Evolutionary conservation across 805 yeast species (phyloP).

Genomic region (Ogataea henricii): DNA sequence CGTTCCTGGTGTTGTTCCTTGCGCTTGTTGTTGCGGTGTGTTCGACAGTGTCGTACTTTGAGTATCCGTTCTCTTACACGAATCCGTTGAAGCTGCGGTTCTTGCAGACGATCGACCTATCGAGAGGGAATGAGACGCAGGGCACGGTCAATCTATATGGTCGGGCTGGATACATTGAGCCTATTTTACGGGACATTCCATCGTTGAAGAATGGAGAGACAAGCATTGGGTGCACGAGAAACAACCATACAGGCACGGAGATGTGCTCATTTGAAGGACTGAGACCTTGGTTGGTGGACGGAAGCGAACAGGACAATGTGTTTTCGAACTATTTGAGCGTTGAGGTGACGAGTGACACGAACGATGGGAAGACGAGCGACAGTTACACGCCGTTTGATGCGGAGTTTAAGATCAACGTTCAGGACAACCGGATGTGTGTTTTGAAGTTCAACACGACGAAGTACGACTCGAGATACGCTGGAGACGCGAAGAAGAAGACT

Average conservation of each 20-base stretch:
- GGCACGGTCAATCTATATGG: conserved; percentile 52
- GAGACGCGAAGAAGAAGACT: conserved; percentile 32
- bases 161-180: conserved; percentile 48
- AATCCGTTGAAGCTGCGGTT: conserved; percentile 76
- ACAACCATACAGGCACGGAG: conserved; percentile 48
- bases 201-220: conserved; percentile 45
- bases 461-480: conserved; percentile 34
- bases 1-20: conserved; percentile 48
- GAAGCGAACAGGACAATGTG: conserved; percentile 34
- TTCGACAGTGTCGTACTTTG: conserved; percentile 39
- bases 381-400: conserved; percentile 68
- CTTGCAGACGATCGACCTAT: conserved; percentile 59
- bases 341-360: conserved; percentile 52
- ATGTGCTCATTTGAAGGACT: conserved; percentile 53
- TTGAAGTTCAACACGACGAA: conserved; percentile 56
- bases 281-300: conserved; percentile 50
- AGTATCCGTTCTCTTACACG: conserved; percentile 58
- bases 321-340: conserved; percentile 50
- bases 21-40: conserved; percentile 41
- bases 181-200: conserved; percentile 62
- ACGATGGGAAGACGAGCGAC: conserved; percentile 28
- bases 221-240: conserved; percentile 37
- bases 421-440: conserved; percentile 65
- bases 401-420: conserved; percentile 57
- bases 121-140: conserved; percentile 20